Percentiles rank a stretch among this genome's conserved stretches.
Conservation (phyloP, 2,329 filamentous ascomycete species). For the Cercospora sesami region DNA sequence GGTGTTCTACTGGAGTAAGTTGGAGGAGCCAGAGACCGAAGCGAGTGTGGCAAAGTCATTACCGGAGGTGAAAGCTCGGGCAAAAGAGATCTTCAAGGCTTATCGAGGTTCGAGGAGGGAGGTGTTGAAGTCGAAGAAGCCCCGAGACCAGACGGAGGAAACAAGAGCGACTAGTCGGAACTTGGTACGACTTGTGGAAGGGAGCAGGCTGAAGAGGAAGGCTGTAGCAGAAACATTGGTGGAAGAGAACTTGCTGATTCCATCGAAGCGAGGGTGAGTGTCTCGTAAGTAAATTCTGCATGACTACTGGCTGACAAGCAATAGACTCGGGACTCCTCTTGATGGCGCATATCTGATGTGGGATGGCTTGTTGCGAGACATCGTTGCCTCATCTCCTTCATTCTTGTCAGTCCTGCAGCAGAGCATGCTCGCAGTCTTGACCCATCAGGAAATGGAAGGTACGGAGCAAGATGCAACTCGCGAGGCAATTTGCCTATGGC, state of each 20-base stretch:
- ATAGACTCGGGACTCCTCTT: constrained; percentile 40
- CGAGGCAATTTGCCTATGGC: constrained; percentile 53
- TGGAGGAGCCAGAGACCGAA: constrained; percentile 41
- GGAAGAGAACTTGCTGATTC: constrained; percentile 41
- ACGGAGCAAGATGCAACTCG: constrained; percentile 27
- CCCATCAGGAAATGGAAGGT: constrained; percentile 23
- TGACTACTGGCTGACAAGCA: constrained; percentile 7
- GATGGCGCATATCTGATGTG: constrained; percentile 50
- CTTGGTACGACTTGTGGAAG: constrained; percentile 19
- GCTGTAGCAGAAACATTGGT: constrained; percentile 37
- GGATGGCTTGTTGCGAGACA: constrained; percentile 41
- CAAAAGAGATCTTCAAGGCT: constrained; percentile 28
- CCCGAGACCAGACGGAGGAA: constrained; percentile 20
- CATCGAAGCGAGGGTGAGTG: constrained; percentile 38
- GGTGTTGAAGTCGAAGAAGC: constrained; percentile 40
- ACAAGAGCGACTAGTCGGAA: constrained; percentile 15
- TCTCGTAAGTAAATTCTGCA: not conserved
- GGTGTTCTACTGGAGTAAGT: constrained; percentile 75
- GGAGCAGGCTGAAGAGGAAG: constrained; percentile 17
- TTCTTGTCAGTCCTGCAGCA: constrained; percentile 45
- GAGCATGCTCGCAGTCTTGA: constrained; percentile 42
- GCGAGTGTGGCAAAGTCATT: constrained; percentile 37
- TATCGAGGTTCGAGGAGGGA: constrained; percentile 31
- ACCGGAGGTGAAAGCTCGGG: constrained; percentile 38
- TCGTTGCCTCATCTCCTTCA: constrained; percentile 39